These are phyloP conservation scores for Poronia punctata DNA, from an alignment of 495 filamentous ascomycete species.

Conservation along the genomic window DNA sequence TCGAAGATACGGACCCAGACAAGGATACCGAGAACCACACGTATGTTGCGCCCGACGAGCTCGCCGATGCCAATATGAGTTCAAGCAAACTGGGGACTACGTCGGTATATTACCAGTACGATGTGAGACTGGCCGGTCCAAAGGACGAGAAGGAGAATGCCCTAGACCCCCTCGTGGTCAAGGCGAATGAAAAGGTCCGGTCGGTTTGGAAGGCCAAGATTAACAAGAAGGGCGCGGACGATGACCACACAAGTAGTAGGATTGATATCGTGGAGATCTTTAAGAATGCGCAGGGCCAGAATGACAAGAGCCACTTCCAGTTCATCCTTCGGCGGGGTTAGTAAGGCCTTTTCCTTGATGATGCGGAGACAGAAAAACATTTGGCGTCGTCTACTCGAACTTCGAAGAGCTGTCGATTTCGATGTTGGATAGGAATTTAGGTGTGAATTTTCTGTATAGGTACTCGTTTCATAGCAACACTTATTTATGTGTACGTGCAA, in stretches of 20 bases:
- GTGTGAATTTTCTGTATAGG: too few relatives aligned
- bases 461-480: too few relatives aligned
- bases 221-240: not conserved
- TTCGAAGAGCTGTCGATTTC: too few relatives aligned
- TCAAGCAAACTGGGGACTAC: not conserved
- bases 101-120: slow-evolving; percentile 1
- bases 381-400: too few relatives aligned
- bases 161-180: not conserved
- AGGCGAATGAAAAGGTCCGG: not conserved
- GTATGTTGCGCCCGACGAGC: not conserved
- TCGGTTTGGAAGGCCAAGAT: not conserved
- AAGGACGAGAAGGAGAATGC: not conserved
- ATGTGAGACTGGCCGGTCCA: not conserved
- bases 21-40: not conserved
- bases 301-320: not conserved
- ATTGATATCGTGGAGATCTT: not conserved
- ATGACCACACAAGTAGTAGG: not conserved
- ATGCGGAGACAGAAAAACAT: too few relatives aligned
- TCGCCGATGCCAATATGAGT: not conserved
- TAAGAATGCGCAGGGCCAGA: too few relatives aligned
- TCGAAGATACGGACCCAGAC: not conserved
- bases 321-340: too few relatives aligned
- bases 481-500: too few relatives aligned
- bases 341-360: too few relatives aligned
- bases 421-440: too few relatives aligned